Conservation (phyloP, 371 early-diverging fungal genomes). For the Actinomortierella ambigua region DNA sequence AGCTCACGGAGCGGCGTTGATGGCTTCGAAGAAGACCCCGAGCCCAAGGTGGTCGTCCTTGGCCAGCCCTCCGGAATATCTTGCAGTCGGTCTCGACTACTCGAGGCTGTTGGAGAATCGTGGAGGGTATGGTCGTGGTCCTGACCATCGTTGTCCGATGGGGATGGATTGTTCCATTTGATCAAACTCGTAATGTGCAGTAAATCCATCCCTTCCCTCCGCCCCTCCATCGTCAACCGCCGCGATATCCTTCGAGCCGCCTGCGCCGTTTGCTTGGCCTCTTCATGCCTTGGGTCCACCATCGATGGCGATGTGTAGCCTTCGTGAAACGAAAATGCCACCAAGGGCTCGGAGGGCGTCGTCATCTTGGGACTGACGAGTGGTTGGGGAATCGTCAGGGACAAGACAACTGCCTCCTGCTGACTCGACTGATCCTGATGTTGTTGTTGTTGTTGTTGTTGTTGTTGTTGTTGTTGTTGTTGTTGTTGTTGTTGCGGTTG, state of each 20-base stretch:
- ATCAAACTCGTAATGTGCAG: constrained; percentile 29
- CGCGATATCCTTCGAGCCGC: constrained; percentile 48
- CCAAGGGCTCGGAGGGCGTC: constrained; percentile 4
- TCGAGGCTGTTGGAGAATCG: constrained; percentile 45
- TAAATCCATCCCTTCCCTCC: constrained; percentile 51
- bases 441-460: neutral
- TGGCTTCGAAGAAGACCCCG: neutral
- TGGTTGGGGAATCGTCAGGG: neutral
- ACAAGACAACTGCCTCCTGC: neutral
- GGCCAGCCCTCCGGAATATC: neutral
- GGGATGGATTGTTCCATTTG: constrained; percentile 13
- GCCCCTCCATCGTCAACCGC: constrained; percentile 35
- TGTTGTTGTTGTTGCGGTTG: neutral
- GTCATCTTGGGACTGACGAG: neutral
- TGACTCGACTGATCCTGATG: neutral
- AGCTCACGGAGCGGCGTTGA: neutral
- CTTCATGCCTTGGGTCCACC: neutral
- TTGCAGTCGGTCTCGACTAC: constrained; percentile 40
- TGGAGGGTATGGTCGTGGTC: constrained; percentile 45
- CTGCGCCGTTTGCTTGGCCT: constrained; percentile 45
- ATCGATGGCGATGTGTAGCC: constrained; percentile 9
- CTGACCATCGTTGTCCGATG: constrained; percentile 50
- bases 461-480: neutral
- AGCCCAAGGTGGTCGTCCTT: neutral
- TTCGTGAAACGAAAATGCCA: neutral